A percentile compares a stretch with the other conserved stretches of the same genome.
Evolutionary conservation across 768 basidiomycete species (phyloP).

Genomic region (Phylloporus sp.): DNA sequence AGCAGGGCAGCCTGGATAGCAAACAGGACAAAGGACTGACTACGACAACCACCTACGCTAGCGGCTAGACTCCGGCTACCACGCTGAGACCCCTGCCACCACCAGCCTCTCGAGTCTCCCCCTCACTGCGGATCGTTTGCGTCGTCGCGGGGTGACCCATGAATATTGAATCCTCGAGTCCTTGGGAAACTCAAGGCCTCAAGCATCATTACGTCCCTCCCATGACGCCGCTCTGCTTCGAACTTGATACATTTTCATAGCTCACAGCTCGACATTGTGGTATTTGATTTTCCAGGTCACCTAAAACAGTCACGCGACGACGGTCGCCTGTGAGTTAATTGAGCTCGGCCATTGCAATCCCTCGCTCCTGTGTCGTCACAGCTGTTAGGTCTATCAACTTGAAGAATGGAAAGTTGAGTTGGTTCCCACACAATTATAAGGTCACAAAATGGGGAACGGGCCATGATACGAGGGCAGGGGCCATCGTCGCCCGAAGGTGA

Average conservation of each 20-base stretch:
- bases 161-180: constrained; percentile 14
- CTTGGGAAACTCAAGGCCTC: constrained; percentile 25
- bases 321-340: constrained; percentile 31
- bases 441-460: too few relatives aligned
- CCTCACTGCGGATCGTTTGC: constrained; percentile 20
- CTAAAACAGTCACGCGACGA: constrained; percentile 29
- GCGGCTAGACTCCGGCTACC: too few relatives aligned
- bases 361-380: constrained; percentile 27
- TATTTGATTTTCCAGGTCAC: constrained; percentile 28
- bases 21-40: too few relatives aligned
- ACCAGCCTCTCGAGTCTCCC: too few relatives aligned
- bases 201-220: constrained; percentile 29
- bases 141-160: constrained; percentile 22
- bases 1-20: too few relatives aligned
- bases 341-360: constrained; percentile 30
- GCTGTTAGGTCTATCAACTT: too few relatives aligned
- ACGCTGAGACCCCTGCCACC: too few relatives aligned
- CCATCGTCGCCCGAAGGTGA: too few relatives aligned
- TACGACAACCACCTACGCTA: too few relatives aligned
- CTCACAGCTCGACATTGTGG: constrained; percentile 26
- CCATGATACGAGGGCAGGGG: too few relatives aligned
- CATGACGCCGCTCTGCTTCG: constrained; percentile 24
- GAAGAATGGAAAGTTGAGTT: too few relatives aligned
- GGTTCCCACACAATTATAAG: too few relatives aligned
- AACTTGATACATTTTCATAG: constrained; percentile 27